phyloP scores from a whole-genome alignment of 805 yeast genomes.

The Ogataea ganodermae region DNA sequence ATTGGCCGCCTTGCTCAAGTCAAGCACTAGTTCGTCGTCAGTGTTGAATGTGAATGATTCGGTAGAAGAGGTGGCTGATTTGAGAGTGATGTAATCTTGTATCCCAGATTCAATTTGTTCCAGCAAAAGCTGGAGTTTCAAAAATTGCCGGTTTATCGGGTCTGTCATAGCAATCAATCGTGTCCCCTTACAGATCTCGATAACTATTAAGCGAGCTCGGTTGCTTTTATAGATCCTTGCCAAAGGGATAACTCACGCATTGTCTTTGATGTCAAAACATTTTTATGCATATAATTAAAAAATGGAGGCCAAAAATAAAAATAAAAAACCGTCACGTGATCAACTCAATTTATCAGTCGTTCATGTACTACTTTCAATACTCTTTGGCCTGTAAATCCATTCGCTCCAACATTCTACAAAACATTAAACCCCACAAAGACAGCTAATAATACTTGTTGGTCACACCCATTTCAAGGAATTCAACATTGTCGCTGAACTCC shows the following conservation, averaged over 20 bases:
- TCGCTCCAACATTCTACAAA: too few species aligned
- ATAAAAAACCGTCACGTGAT: too few species aligned
- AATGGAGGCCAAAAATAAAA: too few species aligned
- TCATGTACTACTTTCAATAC: too few species aligned
- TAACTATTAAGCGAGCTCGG: background rate
- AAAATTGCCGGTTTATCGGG: constrained; percentile 21
- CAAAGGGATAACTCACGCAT: background rate
- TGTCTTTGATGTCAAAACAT: background rate
- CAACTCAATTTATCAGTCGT: too few species aligned
- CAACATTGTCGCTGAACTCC: constrained; percentile 15
- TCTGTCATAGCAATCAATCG: background rate
- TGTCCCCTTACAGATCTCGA: background rate
- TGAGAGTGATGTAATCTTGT: constrained; percentile 21
- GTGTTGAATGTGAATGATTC: constrained; percentile 2
- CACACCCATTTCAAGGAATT: constrained; percentile 35
- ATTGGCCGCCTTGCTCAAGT: constrained; percentile 15
- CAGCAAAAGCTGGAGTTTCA: constrained; percentile 19
- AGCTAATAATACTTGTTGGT: constrained; percentile 24
- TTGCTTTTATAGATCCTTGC: background rate
- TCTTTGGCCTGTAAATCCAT: too few species aligned
- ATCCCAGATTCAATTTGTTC: constrained; percentile 21
- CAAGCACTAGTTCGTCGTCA: constrained; percentile 18
- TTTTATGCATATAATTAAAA: background rate
- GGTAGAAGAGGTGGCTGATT: constrained; percentile 5
- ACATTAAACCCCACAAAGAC: too few species aligned